Evolutionary conservation across 768 basidiomycete species (phyloP).

Genomic region (Trametes gibbosa): DNA sequence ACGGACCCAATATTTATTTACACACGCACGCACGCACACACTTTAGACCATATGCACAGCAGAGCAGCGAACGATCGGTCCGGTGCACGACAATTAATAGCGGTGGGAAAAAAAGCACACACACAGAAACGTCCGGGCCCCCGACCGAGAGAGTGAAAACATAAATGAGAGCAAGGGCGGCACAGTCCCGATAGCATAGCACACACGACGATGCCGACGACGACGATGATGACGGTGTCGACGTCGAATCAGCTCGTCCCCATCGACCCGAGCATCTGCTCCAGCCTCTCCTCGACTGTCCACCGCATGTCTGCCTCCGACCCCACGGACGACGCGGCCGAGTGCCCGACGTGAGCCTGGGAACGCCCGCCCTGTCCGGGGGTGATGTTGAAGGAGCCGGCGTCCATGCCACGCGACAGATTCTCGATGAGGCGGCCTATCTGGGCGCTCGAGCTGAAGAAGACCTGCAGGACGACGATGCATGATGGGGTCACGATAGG

Average conservation of each 20-base stretch:
- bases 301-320: constrained; percentile 62
- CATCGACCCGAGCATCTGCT: constrained; percentile 59
- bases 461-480: constrained; percentile 48
- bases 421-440: constrained; percentile 83
- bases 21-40: neutral
- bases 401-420: constrained; percentile 77
- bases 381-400: constrained; percentile 79
- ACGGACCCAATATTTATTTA: constrained; percentile 15
- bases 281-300: constrained; percentile 75
- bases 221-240: too few relatives aligned
- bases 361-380: constrained; percentile 38
- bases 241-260: constrained; percentile 28
- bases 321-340: constrained; percentile 58
- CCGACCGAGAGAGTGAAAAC: neutral
- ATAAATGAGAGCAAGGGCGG: constrained; percentile 14
- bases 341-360: constrained; percentile 36
- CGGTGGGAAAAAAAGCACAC: neutral
- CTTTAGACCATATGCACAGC: neutral
- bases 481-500: constrained; percentile 13
- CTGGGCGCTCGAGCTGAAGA: constrained; percentile 71
- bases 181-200: constrained; percentile 11
- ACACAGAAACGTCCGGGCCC: too few relatives aligned
- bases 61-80: constrained; percentile 3
- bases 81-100: constrained; percentile 7
- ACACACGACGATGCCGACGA: too few relatives aligned